phyloP scores from a whole-genome alignment of 768 basidiomycete genomes.

The Candolleomyces aberdarensis region DNA sequence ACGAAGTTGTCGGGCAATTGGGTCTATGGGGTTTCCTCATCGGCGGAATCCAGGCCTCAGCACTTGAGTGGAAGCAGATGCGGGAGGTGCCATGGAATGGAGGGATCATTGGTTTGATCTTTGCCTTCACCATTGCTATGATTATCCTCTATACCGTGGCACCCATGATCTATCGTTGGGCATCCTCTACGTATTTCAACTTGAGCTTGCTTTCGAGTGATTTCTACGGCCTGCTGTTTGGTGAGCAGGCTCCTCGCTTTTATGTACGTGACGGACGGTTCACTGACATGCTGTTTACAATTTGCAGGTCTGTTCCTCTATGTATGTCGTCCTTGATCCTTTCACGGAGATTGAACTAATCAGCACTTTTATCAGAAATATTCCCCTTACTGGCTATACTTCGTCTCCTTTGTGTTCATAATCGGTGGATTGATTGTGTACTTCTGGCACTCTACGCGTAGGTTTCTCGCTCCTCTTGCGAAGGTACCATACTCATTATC shows the following conservation, averaged over 20 bases:
- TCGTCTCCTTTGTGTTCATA: constrained; percentile 71
- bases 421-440: constrained; percentile 74
- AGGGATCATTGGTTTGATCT: constrained; percentile 49
- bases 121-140: constrained; percentile 59
- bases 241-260: constrained; percentile 25
- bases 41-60: constrained; percentile 74
- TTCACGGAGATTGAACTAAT: neutral
- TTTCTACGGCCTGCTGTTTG: constrained; percentile 85
- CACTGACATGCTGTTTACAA: neutral
- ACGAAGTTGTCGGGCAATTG: constrained; percentile 85
- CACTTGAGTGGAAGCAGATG: constrained; percentile 69
- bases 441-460: constrained; percentile 85
- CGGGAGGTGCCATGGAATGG: constrained; percentile 69
- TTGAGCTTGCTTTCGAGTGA: constrained; percentile 83
- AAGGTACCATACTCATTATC: neutral
- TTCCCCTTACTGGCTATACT: constrained; percentile 86
- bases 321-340: constrained; percentile 20
- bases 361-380: constrained; percentile 52
- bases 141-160: constrained; percentile 82
- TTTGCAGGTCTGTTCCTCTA: constrained; percentile 48
- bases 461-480: constrained; percentile 25
- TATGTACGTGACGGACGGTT: constrained; percentile 7
- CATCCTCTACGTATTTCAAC: constrained; percentile 85
- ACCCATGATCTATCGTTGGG: constrained; percentile 80
- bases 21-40: constrained; percentile 84